Conservation (phyloP, 108 stramenopile species). For the Cyclotella kingstonii region DNA sequence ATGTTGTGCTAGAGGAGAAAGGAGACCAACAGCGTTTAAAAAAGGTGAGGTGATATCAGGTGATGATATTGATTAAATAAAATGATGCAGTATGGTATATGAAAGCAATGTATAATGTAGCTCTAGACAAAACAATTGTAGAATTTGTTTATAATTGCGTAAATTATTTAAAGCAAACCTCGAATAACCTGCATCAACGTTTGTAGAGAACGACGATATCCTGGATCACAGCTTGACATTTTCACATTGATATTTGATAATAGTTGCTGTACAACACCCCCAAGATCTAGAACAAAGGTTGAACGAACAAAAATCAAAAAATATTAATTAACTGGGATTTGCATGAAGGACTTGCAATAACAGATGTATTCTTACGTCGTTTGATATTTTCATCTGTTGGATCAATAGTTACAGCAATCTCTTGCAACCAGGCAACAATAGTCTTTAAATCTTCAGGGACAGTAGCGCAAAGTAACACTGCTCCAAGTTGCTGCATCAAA, state of each 20-base stretch:
- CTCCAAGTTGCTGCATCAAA: conserved; percentile 86
- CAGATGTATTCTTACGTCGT: conserved; percentile 30
- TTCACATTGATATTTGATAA: conserved; percentile 59
- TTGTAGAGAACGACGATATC: conserved; percentile 67
- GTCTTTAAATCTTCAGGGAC: conserved; percentile 50
- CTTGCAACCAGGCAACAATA: conserved; percentile 84
- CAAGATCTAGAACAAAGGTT: conserved; percentile 35
- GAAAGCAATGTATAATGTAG: neutral
- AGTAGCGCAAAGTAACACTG: conserved; percentile 46
- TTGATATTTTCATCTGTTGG: conserved; percentile 68
- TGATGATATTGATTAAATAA: no score
- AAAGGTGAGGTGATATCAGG: no score
- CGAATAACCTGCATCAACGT: conserved; percentile 73
- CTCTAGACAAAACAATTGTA: neutral
- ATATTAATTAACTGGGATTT: neutral
- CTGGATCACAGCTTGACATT: conserved; percentile 61
- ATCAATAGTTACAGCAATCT: conserved; percentile 80
- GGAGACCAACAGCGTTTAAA: no score
- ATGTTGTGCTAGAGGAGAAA: no score
- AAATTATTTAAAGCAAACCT: conserved; percentile 49
- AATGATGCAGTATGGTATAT: neutral
- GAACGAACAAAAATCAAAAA: neutral
- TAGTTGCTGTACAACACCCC: conserved; percentile 61
- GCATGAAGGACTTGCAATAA: neutral
- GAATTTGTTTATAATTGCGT: neutral